Evolutionary conservation across 2,329 filamentous ascomycete species (phyloP), one percentile per base, ranked within the genome.

Genomic region (Calonectria multiphialidica): DNA sequence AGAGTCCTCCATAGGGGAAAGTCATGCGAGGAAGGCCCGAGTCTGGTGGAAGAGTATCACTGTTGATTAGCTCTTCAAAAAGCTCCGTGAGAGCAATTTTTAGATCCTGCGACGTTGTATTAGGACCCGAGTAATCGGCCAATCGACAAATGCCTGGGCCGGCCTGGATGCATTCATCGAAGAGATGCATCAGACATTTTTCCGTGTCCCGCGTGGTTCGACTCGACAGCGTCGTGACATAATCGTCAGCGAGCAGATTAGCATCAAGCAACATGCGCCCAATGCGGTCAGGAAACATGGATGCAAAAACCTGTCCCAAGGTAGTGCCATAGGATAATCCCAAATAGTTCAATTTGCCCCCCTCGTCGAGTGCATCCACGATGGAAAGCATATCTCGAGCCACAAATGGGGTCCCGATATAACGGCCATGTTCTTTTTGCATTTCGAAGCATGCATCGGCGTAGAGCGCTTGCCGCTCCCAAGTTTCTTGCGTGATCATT

Each of bases 51-150:
- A 70, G 33, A 3, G n/a, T 18, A 12, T 44, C n/a, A 40, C 5
- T 64, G n/a, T 50, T 18, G 13, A 66, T 12, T 49, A 74, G 37
- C 12, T 68, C 28, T 18, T 63, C 5, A 28, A 71, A 69, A 16
- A 73, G 35, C 40, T 61, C 9, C 0, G n/a, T 13, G 2, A 70
- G n/a, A 10, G 42, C 59, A 10, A 2, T 33, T 28, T 28, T 61
- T 3, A 70, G 57, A 3, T 67, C 16, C 10, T 63, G 33, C 3
- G 53, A 12, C 0, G 70, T 67, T n/a, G 72, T 74, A 8, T 53
- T 18, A 2, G 49, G 15, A 2, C 70, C 66, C 9, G 64, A 44
- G 18, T 63, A 68, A 15, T 68, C 63, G 15, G 66, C 66, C 13
- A 68, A 45, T 25, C n/a, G 35, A 18, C 67, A 70, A 7, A 42